Conservation (phyloP, 805 yeast genomes). For the Ogataea haglerorum region DNA sequence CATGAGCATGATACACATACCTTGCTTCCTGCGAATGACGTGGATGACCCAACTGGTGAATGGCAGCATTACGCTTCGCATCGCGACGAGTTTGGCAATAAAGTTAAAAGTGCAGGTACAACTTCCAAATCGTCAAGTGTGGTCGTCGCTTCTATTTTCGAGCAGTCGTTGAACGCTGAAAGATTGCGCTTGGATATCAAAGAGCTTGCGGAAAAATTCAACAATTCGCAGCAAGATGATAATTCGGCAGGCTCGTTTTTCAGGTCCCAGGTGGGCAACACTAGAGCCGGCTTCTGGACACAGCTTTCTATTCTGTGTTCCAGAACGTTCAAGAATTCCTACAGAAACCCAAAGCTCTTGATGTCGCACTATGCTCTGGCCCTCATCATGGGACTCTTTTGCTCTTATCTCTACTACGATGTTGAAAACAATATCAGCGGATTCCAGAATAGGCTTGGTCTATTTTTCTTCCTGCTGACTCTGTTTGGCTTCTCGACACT, state of each 20-base stretch:
- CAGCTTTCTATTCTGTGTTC: constrained; percentile 77
- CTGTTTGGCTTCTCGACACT: constrained; percentile 92
- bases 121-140: constrained; percentile 4
- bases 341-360: constrained; percentile 87
- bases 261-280: constrained; percentile 31
- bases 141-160: constrained; percentile 21
- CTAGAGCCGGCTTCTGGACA: constrained; percentile 54
- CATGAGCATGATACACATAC: constrained; percentile 33
- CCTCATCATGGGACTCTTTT: constrained; percentile 70
- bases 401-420: constrained; percentile 82
- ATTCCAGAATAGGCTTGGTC: constrained; percentile 90
- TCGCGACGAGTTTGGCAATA: constrained; percentile 58
- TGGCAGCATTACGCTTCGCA: constrained; percentile 87
- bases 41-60: constrained; percentile 63
- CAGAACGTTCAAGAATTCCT: constrained; percentile 87
- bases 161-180: constrained; percentile 36
- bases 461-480: constrained; percentile 87
- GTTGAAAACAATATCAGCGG: constrained; percentile 90
- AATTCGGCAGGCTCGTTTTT: constrained; percentile 23
- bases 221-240: constrained; percentile 10
- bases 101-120: constrained; percentile 7
- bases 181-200: constrained; percentile 40
- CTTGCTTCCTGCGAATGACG: constrained; percentile 22
- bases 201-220: constrained; percentile 17
- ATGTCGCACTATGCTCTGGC: constrained; percentile 81